Evolutionary conservation across 1,284 basidiomycete genomes (phyloP).

Genomic region (Golubevia sp.): DNA sequence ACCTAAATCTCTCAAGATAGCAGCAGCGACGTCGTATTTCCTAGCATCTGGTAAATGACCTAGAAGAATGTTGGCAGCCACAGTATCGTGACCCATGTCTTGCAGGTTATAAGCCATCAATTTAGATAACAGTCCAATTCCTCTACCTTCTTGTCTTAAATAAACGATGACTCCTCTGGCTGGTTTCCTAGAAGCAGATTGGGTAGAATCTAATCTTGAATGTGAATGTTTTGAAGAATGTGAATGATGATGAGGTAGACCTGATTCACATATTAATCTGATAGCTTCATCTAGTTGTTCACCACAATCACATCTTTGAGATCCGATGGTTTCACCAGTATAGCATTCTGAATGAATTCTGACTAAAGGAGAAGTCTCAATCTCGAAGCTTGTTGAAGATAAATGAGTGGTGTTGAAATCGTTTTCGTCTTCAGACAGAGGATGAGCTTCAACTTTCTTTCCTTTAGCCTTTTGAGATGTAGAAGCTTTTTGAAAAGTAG

Average conservation of each 20-base stretch:
- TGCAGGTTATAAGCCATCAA: constrained; percentile 98
- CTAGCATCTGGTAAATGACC: constrained; percentile 94
- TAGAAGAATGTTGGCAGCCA: constrained; percentile 92
- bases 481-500: constrained; percentile 36
- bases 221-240: constrained; percentile 7
- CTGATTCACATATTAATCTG: constrained; percentile 34
- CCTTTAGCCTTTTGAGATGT: constrained; percentile 4
- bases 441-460: constrained; percentile 5
- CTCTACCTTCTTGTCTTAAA: constrained; percentile 96
- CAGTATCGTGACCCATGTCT: constrained; percentile 97
- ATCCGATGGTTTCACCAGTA: constrained; percentile 59
- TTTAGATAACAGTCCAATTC: constrained; percentile 94
- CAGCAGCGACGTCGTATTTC: constrained; percentile 86
- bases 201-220: neutral
- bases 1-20: constrained; percentile 85
- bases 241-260: neutral
- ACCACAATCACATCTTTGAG: constrained; percentile 57
- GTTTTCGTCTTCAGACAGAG: constrained; percentile 8
- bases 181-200: neutral
- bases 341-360: constrained; percentile 59
- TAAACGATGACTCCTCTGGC: constrained; percentile 90
- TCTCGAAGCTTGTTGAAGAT: constrained; percentile 9
- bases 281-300: constrained; percentile 60
- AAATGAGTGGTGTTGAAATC: constrained; percentile 29
- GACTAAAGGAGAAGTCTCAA: constrained; percentile 38